Conservation (phyloP, 2,329 filamentous ascomycete species). For the Aspergillus quadricinctus region DNA sequence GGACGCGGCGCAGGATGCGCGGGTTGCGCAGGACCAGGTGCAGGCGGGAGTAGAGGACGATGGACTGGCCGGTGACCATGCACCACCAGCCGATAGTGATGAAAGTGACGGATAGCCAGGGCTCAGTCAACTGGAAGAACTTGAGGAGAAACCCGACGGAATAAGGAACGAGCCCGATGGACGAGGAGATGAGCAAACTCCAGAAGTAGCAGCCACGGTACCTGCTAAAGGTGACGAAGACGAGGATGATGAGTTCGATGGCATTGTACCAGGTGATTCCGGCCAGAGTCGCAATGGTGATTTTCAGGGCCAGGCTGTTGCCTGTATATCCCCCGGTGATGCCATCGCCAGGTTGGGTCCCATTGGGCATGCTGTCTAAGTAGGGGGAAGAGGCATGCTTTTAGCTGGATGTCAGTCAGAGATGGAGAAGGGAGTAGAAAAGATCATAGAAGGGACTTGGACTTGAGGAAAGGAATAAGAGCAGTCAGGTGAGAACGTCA, state of each 20-base stretch:
- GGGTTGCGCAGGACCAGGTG: conserved; percentile 43
- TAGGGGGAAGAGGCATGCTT: conserved; percentile 7
- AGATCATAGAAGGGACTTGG: too few species aligned
- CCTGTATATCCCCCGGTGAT: conserved; percentile 36
- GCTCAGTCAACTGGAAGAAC: conserved; percentile 38
- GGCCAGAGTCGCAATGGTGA: conserved; percentile 45
- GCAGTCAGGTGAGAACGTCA: background rate
- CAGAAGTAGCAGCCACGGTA: conserved; percentile 49
- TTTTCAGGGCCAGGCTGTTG: conserved; percentile 33
- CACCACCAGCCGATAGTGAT: conserved; percentile 45
- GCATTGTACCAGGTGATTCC: conserved; percentile 49
- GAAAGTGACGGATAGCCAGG: conserved; percentile 40
- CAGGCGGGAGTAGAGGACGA: conserved; percentile 49
- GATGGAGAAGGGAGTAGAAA: too few species aligned
- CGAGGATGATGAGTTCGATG: conserved; percentile 45
- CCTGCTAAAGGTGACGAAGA: conserved; percentile 46
- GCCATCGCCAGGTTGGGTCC: conserved; percentile 27
- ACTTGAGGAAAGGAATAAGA: background rate
- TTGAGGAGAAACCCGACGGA: conserved; percentile 47
- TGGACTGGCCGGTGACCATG: conserved; percentile 47
- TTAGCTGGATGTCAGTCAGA: too few species aligned
- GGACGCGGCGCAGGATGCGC: conserved; percentile 36
- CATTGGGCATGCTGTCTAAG: conserved; percentile 20
- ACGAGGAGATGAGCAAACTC: conserved; percentile 43
- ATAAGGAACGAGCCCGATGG: conserved; percentile 43